Evolutionary conservation across 2,329 filamentous ascomycete genomes (phyloP).

Genomic region (Fusarium oxysporum): DNA sequence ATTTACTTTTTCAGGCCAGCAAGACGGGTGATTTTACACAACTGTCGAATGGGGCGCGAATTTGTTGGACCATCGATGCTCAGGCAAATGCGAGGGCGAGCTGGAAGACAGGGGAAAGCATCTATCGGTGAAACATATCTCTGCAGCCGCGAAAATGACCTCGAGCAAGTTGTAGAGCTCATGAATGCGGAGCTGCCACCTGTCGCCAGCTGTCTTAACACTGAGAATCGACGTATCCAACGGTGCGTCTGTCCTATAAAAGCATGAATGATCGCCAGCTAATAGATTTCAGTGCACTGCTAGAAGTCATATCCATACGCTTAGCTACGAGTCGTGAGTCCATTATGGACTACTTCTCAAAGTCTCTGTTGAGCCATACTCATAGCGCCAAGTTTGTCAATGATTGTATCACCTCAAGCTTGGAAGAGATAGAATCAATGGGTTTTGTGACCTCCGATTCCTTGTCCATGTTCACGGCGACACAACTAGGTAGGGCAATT

Average conservation of each 20-base stretch:
- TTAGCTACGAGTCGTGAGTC: slow-evolving; percentile 74
- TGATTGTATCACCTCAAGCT: slow-evolving; percentile 66
- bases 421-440: slow-evolving; percentile 67
- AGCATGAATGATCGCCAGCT: slow-evolving; percentile 4
- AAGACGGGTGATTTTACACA: slow-evolving; percentile 79
- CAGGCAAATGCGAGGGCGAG: slow-evolving; percentile 83
- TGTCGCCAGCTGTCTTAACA: slow-evolving; percentile 75
- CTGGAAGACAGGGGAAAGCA: slow-evolving; percentile 82
- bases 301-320: slow-evolving; percentile 77
- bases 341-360: slow-evolving; percentile 75
- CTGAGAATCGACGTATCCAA: slow-evolving; percentile 75
- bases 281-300: slow-evolving; percentile 65
- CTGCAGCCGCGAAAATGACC: slow-evolving; percentile 75
- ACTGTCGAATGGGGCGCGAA: slow-evolving; percentile 80
- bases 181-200: slow-evolving; percentile 79
- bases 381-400: slow-evolving; percentile 62
- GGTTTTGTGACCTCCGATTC: slow-evolving; percentile 65
- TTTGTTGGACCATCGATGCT: slow-evolving; percentile 83
- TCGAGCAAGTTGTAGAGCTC: slow-evolving; percentile 76
- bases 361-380: slow-evolving; percentile 73
- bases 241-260: slow-evolving; percentile 55
- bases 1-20: slow-evolving; percentile 60
- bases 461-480: slow-evolving; percentile 67
- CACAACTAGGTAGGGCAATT: slow-evolving; percentile 75
- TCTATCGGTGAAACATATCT: slow-evolving; percentile 82